Base-by-base conservation (phyloP, 1,139 yeast genomes). In the Yamadazyma kanchanaburiensis region DNA sequence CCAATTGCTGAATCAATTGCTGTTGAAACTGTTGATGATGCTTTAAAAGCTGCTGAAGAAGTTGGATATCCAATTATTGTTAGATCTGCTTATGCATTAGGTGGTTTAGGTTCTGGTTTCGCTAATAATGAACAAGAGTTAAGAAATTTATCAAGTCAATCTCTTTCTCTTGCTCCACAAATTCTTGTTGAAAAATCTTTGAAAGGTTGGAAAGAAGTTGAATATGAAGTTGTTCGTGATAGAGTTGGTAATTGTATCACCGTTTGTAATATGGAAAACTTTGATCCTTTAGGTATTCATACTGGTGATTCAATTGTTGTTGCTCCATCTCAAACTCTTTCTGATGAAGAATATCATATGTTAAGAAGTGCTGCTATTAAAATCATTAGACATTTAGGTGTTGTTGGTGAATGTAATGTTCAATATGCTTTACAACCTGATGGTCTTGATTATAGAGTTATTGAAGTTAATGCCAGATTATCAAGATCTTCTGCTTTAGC, bases 201-300 rank as follows among this genome's bases (percentile, higher is more conserved):
- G 63, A 91, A 89, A 70, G 98, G 98, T 42, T 91, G 98, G 98
- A 91, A 91, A 60, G 98, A 91, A 67, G 94, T 91, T 37, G 98
- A 91, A 67, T 91, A 91, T 61, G 98, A 91, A 67, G 98, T 91
- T 45, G 98, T 91, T 35, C 86, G 98, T 62, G 98, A 91, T 62
- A 77, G 94, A 50, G 89, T 83, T 39, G 96, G 83, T 45, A 91
- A 91, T 73, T 91, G 98, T 76, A 91, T 91, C 55, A 91, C 98
- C 27, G 98, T 91, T 30, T 91, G 98, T 74, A 91, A 91, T 64
- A 91, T 91, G 98, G 98, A 91, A 67, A 91, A 91, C 67, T 91
- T 91, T 49, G 98, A 91, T 61, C 98, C 98, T 26, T 76, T 91
- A 51, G 98, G 98, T 49, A 82, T 94, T 48, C 98, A 91, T 64